Evolutionary conservation across 441 rosid genomes (phyloP), one percentile per base, ranked within the genome.

Genomic region (Populus hybrid): DNA sequence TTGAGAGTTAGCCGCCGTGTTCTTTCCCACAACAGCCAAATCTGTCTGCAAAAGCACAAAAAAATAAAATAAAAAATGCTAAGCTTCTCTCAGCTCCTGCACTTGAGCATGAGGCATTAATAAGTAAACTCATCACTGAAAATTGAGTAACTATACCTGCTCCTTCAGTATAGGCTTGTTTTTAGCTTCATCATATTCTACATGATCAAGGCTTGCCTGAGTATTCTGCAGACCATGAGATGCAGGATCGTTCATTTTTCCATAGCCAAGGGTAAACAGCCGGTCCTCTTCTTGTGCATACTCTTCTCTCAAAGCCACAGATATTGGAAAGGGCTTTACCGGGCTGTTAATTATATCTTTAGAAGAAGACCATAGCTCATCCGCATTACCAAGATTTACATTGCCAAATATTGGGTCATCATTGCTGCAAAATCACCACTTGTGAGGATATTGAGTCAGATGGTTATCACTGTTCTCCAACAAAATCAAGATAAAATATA

Each of bases 401-500:
- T 87, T 79, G 72, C 95, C 94, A 89, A 89, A 94, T 84, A 94
- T 83, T 71, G 94, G 88, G 84, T 89, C 93, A 84, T 93, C 98
- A 84, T 89, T 89, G 87, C 99, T 94, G 98, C 93, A 94, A 91
- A 91, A 96, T 80, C 90, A 93, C 78, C 91, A 87, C 94, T 96
- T 93, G 96, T 89, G 92, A 92, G 98, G 87, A 91, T 89, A 89
- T 74, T 89, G 79, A 86, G 92, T 87, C 89, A 29, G 31, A 29
- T 29, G 31, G 31, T 29, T 29, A 29, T 29, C 0, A 29, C 31
- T 29, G 31, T 29, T 29, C 31, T 29, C 31, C 31, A 29, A 29
- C 31, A 29, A 0, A 29, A 29, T 29, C 31, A 29, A 29, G 31
- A 29, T 29, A 29, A 29, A 29, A 29, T 29, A 29, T 29, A 29